phyloP scores from a whole-genome alignment of 371 early-diverging fungal genomes.

The Mucor mucedo region DNA sequence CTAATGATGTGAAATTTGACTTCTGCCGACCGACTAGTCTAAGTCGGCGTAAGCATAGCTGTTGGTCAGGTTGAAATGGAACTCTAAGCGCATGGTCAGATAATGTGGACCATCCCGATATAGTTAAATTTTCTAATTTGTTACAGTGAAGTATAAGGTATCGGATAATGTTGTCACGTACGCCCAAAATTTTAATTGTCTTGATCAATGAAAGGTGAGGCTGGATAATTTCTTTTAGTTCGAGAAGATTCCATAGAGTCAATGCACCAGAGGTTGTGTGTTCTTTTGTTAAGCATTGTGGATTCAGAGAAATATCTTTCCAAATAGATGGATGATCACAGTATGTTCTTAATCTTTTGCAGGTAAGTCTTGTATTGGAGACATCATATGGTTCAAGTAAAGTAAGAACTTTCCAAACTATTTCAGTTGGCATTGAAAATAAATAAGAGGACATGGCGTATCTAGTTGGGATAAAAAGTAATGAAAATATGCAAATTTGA shows the following conservation, averaged over 20 bases:
- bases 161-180: slow-evolving; percentile 43
- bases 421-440: slow-evolving; percentile 4
- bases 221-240: slow-evolving; percentile 30
- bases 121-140: slow-evolving; percentile 27
- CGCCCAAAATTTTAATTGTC: slow-evolving; percentile 39
- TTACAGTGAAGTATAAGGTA: slow-evolving; percentile 35
- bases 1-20: slow-evolving; percentile 41
- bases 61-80: background rate
- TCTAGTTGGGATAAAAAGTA: background rate
- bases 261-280: background rate
- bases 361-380: slow-evolving; percentile 22
- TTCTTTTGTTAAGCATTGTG: background rate
- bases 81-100: slow-evolving; percentile 41
- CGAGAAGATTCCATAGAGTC: slow-evolving; percentile 30
- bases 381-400: slow-evolving; percentile 18
- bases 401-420: slow-evolving; percentile 13
- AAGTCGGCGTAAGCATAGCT: slow-evolving; percentile 22
- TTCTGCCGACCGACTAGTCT: slow-evolving; percentile 33
- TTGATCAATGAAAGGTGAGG: slow-evolving; percentile 33
- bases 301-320: slow-evolving; percentile 24
- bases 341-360: slow-evolving; percentile 20
- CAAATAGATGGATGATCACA: slow-evolving; percentile 39
- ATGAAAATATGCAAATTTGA: background rate
- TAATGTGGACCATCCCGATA: slow-evolving; percentile 43
- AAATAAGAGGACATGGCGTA: background rate